Percentiles rank a stretch among this genome's conserved stretches.
These are phyloP conservation scores for Craterostigma plantagineum DNA, from an alignment of 257 asterid species.

Conservation along the genomic window DNA sequence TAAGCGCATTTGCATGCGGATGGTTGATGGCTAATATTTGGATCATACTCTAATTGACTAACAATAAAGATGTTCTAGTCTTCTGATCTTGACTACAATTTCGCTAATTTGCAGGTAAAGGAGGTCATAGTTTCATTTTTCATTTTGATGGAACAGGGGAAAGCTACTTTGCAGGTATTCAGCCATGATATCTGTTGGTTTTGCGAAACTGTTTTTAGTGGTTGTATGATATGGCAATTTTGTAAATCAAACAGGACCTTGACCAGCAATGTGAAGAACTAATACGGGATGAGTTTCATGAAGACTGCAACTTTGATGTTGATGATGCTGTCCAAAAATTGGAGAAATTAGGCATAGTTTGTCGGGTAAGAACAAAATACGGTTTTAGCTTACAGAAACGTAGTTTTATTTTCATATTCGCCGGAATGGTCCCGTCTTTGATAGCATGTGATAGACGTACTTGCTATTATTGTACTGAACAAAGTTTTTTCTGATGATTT, in stretches of 20 bases:
- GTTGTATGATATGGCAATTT: slow-evolving; percentile 7
- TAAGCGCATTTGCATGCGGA: too few species aligned
- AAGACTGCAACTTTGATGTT: slow-evolving; percentile 74
- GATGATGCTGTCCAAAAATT: slow-evolving; percentile 82
- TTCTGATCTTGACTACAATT: slow-evolving; percentile 6
- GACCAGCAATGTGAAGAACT: slow-evolving; percentile 80
- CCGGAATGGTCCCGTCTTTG: too few species aligned
- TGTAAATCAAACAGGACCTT: slow-evolving; percentile 48
- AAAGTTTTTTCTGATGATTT: background rate
- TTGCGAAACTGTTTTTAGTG: background rate
- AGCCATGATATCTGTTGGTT: background rate
- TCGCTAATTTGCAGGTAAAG: slow-evolving; percentile 60
- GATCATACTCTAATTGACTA: too few species aligned
- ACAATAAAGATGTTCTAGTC: too few species aligned
- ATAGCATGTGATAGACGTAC: too few species aligned
- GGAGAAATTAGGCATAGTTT: slow-evolving; percentile 78
- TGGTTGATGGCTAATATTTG: too few species aligned
- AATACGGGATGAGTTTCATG: slow-evolving; percentile 81
- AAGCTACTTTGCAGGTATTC: slow-evolving; percentile 77
- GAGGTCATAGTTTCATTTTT: slow-evolving; percentile 90
- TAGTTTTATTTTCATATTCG: too few species aligned
- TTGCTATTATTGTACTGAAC: too few species aligned
- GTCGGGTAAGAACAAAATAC: slow-evolving; percentile 43
- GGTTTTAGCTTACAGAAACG: background rate
- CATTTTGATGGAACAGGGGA: slow-evolving; percentile 93